A percentile compares a stretch with the other conserved stretches of the same genome.
Evolutionary conservation across 2,329 filamentous ascomycete species (phyloP).

Genomic region (Botryotinia calthae): DNA sequence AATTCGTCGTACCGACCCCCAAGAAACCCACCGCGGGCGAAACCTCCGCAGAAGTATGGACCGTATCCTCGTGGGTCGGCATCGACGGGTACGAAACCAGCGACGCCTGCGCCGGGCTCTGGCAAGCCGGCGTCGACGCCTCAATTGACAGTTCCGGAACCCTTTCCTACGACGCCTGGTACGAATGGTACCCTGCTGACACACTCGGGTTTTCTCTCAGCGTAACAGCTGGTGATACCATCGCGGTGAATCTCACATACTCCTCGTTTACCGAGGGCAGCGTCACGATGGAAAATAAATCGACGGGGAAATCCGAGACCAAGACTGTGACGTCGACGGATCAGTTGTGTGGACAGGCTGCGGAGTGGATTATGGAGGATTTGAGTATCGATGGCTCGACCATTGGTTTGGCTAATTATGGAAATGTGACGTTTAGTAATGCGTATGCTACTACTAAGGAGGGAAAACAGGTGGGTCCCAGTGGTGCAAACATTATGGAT

Average conservation of each 20-base stretch:
- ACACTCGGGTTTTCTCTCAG: slow-evolving; percentile 49
- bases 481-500: background rate
- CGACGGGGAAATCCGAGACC: slow-evolving; percentile 44
- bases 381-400: slow-evolving; percentile 41
- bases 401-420: slow-evolving; percentile 48
- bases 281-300: slow-evolving; percentile 46
- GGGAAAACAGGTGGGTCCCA: background rate
- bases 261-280: slow-evolving; percentile 43
- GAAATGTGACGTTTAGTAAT: slow-evolving; percentile 45
- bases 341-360: slow-evolving; percentile 45
- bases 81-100: slow-evolving; percentile 6
- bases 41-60: background rate
- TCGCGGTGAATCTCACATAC: slow-evolving; percentile 34
- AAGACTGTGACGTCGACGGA: slow-evolving; percentile 41
- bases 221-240: slow-evolving; percentile 45
- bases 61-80: slow-evolving; percentile 10
- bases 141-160: background rate
- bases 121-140: slow-evolving; percentile 15
- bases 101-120: background rate
- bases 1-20: slow-evolving; percentile 41
- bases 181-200: slow-evolving; percentile 58
- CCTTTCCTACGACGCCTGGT: slow-evolving; percentile 51
- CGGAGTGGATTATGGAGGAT: slow-evolving; percentile 52
- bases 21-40: background rate
- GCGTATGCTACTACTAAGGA: background rate